These are phyloP conservation scores for Eragrostis tef DNA, from an alignment of 202 grass and related monocot genomes.

Conservation along the genomic window DNA sequence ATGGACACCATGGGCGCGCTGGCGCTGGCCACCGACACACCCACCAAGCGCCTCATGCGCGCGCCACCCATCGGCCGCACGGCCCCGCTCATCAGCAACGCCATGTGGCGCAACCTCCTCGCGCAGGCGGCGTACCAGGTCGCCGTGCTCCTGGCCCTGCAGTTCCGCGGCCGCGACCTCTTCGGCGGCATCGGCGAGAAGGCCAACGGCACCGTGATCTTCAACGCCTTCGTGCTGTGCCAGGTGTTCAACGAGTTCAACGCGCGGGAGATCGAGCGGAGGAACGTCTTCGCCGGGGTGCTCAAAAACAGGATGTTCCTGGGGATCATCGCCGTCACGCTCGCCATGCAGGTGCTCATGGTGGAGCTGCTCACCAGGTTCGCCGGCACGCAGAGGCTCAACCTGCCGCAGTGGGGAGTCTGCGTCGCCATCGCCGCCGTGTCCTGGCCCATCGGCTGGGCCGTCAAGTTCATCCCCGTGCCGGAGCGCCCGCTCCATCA, in stretches of 20 bases:
- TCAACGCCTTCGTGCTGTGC: conserved; percentile 83
- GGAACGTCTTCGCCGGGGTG: conserved; percentile 75
- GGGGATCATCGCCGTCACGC: conserved; percentile 58
- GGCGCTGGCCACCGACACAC: conserved; percentile 69
- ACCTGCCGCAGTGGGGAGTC: conserved; percentile 59
- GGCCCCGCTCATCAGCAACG: conserved; percentile 73
- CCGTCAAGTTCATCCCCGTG: conserved; percentile 68
- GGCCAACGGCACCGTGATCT: conserved; percentile 72
- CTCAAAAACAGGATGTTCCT: conserved; percentile 69
- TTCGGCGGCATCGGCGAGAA: conserved; percentile 50
- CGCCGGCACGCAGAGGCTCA: conserved; percentile 74
- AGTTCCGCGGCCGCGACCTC: conserved; percentile 45
- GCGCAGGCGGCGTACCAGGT: conserved; percentile 73
- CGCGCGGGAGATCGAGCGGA: conserved; percentile 68
- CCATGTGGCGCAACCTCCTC: conserved; percentile 88
- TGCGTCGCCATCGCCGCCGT: conserved; percentile 65
- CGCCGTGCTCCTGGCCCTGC: conserved; percentile 59
- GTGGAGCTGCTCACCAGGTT: conserved; percentile 80
- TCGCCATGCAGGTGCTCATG: conserved; percentile 73
- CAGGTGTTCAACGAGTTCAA: conserved; percentile 97
- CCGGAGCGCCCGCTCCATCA: conserved; percentile 30
- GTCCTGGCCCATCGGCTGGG: conserved; percentile 83
- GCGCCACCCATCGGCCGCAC: conserved; percentile 59
- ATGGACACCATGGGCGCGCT: conserved; percentile 95
- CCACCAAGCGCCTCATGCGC: conserved; percentile 63